Percentiles rank a stretch among this genome's conserved stretches.
Evolutionary conservation across 768 basidiomycete species (phyloP).

Genomic region (Suillus subluteus): DNA sequence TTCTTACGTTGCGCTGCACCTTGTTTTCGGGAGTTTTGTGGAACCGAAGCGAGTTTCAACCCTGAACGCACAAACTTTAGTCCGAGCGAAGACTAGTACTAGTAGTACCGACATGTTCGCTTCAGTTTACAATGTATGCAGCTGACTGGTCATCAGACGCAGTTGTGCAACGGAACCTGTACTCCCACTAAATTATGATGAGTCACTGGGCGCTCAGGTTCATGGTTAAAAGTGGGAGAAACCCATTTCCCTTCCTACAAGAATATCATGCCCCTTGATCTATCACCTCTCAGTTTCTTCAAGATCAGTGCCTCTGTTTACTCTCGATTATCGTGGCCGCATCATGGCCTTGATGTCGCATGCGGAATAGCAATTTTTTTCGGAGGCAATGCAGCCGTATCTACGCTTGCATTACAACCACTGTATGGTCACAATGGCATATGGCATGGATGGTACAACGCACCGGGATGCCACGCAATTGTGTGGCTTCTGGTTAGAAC

Average conservation of each 20-base stretch:
- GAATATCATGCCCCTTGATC: neutral
- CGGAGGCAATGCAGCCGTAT: slow-evolving; percentile 36
- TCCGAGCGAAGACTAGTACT: too few relatives aligned
- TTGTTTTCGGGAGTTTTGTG: too few relatives aligned
- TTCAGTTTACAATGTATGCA: too few relatives aligned
- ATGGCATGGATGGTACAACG: slow-evolving; percentile 41
- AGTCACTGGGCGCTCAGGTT: too few relatives aligned
- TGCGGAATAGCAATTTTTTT: slow-evolving; percentile 30
- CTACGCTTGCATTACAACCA: slow-evolving; percentile 33
- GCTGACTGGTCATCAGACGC: too few relatives aligned
- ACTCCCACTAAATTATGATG: neutral
- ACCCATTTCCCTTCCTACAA: neutral
- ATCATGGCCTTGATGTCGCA: slow-evolving; percentile 19
- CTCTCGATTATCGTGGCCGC: neutral
- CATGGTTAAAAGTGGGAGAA: too few relatives aligned
- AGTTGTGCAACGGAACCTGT: too few relatives aligned
- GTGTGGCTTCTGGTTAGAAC: slow-evolving; percentile 23
- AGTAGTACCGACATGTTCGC: too few relatives aligned
- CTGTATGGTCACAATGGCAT: slow-evolving; percentile 28
- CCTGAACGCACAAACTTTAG: too few relatives aligned
- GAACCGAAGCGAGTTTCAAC: too few relatives aligned
- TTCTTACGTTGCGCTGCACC: too few relatives aligned
- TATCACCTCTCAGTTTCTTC: neutral
- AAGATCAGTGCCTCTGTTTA: too few relatives aligned
- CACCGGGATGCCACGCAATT: slow-evolving; percentile 33